phyloP scores from a whole-genome alignment of 2,329 filamentous ascomycete genomes.

The Apiospora pterosperma region DNA sequence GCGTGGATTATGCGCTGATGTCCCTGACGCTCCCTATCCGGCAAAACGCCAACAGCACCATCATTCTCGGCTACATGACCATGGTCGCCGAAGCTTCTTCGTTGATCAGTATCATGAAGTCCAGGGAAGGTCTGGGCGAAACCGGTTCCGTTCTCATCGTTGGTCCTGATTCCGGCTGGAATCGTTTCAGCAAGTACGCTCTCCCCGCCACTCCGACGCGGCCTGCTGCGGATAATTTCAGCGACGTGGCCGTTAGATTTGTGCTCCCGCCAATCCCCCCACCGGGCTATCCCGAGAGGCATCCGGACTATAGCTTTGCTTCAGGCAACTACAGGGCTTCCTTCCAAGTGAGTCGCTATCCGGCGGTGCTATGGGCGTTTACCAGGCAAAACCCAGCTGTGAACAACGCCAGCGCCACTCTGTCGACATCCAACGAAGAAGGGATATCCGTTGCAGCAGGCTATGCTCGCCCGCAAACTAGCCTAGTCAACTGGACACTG shows the following conservation, averaged over 20 bases:
- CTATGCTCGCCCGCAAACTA: conserved; percentile 65
- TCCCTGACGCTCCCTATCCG: conserved; percentile 80
- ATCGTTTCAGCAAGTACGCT: conserved; percentile 52
- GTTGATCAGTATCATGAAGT: conserved; percentile 58
- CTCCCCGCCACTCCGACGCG: conserved; percentile 46
- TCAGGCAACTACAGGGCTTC: conserved; percentile 40
- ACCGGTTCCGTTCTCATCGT: conserved; percentile 70
- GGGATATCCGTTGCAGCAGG: conserved; percentile 71
- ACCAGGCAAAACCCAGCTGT: conserved; percentile 42
- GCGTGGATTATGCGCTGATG: conserved; percentile 69
- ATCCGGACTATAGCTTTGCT: conserved; percentile 38
- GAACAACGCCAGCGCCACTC: conserved; percentile 66
- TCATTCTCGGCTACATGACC: conserved; percentile 81
- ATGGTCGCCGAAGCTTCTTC: conserved; percentile 67
- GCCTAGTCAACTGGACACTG: conserved; percentile 77
- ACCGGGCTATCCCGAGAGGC: conserved; percentile 41
- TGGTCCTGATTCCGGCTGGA: conserved; percentile 63
- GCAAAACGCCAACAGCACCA: conserved; percentile 56
- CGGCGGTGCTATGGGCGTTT: conserved; percentile 60
- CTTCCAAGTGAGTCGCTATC: conserved; percentile 61
- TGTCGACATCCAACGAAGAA: conserved; percentile 73
- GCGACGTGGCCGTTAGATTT: conserved; percentile 49
- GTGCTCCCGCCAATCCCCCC: conserved; percentile 53
- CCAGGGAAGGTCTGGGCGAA: conserved; percentile 65
- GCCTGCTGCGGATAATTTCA: conserved; percentile 32